phyloP scores from a whole-genome alignment of 1,139 yeast species.

The Insectozyma bohioensis region DNA sequence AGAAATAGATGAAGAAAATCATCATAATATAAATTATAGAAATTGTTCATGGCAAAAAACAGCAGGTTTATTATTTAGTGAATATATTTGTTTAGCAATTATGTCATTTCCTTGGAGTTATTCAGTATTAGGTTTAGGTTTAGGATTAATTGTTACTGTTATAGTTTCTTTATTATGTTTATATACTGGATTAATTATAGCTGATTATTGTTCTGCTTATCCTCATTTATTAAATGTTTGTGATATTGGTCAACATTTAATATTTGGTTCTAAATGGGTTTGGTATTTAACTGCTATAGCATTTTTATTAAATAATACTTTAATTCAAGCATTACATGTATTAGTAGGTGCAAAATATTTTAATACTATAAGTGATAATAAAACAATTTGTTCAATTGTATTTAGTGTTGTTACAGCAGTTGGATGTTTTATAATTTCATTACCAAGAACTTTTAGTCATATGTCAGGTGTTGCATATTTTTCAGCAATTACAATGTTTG shows the following conservation, averaged over 20 bases:
- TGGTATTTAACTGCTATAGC: conserved; percentile 60
- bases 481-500: conserved; percentile 56
- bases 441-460: conserved; percentile 57
- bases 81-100: conserved; percentile 61
- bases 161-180: conserved; percentile 51
- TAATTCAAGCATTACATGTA: conserved; percentile 60
- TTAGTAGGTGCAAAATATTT: conserved; percentile 60
- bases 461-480: conserved; percentile 51
- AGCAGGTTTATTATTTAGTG: conserved; percentile 57
- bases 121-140: conserved; percentile 57
- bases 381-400: conserved; percentile 51
- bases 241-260: conserved; percentile 58
- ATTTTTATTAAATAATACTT: conserved; percentile 53
- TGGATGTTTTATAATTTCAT: conserved; percentile 48
- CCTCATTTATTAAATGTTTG: conserved; percentile 54
- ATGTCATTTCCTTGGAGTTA: conserved; percentile 68
- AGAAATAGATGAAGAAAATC: conserved; percentile 11
- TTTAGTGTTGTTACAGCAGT: conserved; percentile 48
- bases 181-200: conserved; percentile 54
- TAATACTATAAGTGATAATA: conserved; percentile 51
- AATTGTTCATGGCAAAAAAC: conserved; percentile 60
- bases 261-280: conserved; percentile 49
- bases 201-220: conserved; percentile 54
- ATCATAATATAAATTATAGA: conserved; percentile 42
- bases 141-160: conserved; percentile 55